Conservation (phyloP, 2,329 filamentous ascomycete genomes). For the Cladophialophora chaetospira region DNA sequence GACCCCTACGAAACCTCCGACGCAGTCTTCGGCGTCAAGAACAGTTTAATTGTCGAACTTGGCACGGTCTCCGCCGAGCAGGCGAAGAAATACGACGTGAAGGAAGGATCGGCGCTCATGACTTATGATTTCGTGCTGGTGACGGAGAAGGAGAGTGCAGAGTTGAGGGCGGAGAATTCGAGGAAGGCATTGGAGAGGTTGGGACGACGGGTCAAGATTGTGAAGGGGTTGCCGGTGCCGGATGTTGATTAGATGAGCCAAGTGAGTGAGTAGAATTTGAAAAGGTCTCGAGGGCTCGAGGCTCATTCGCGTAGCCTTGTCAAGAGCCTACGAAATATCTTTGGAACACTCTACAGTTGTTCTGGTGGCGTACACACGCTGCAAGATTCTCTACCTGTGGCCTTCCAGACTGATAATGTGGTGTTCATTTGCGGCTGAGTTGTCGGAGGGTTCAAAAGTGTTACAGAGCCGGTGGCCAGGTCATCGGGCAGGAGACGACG, state of each 20-base stretch:
- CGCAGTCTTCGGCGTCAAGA: constrained; percentile 39
- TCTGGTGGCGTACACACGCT: no score
- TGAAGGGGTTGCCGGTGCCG: constrained; percentile 75
- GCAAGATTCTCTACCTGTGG: no score
- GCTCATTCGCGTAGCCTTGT: neutral
- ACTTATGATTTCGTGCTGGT: constrained; percentile 35
- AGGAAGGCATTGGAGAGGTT: constrained; percentile 66
- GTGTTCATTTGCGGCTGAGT: no score
- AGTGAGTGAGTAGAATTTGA: neutral
- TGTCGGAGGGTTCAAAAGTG: no score
- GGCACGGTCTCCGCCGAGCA: constrained; percentile 32
- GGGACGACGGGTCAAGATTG: constrained; percentile 69
- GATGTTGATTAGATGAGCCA: constrained; percentile 54
- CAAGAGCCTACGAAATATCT: no score
- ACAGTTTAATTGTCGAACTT: constrained; percentile 36
- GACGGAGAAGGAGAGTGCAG: constrained; percentile 64
- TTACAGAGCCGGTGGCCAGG: no score
- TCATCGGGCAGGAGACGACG: no score
- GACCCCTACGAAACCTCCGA: constrained; percentile 37
- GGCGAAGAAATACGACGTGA: constrained; percentile 35
- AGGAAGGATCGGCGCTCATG: constrained; percentile 31
- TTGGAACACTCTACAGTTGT: no score
- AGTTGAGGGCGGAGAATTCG: constrained; percentile 67
- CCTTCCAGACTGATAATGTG: no score
- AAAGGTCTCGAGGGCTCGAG: neutral